These are phyloP conservation scores for Starmerella cellae DNA, from an alignment of 805 yeast genomes.

Conservation along the genomic window DNA sequence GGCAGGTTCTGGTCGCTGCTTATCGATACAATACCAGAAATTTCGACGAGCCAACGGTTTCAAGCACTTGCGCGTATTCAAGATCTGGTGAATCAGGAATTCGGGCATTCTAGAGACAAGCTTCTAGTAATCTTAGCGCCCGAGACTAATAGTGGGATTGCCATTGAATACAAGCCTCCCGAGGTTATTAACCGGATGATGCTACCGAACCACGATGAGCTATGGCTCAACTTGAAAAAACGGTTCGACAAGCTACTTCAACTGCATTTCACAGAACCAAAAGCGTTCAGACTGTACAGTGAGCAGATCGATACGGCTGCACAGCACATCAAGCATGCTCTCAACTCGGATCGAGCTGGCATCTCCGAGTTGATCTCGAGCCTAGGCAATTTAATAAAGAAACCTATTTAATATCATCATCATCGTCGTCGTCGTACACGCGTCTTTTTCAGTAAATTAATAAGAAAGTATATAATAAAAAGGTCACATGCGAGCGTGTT, in stretches of 20 bases:
- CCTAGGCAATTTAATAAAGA: no score
- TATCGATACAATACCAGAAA: not conserved
- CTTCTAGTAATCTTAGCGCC: not conserved
- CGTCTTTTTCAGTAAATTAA: no score
- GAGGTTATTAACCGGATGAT: not conserved
- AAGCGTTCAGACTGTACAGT: not conserved
- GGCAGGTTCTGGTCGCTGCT: conserved; percentile 10
- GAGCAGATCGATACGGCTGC: not conserved
- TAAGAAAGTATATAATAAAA: not conserved
- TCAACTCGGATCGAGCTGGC: not conserved
- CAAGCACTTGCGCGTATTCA: not conserved
- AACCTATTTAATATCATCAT: no score
- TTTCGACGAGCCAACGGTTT: not conserved
- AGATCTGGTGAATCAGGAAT: not conserved
- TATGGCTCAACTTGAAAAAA: not conserved
- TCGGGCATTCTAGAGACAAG: not conserved
- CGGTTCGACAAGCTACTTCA: not conserved
- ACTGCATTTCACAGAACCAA: not conserved
- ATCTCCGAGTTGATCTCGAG: not conserved
- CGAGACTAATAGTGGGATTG: not conserved
- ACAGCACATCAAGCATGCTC: not conserved
- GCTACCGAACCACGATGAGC: not conserved
- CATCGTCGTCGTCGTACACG: no score
- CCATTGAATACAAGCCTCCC: not conserved
- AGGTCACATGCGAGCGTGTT: not conserved